These are phyloP conservation scores for Xanthoconium stramineum DNA, from an alignment of 768 basidiomycete species.

Conservation along the genomic window DNA sequence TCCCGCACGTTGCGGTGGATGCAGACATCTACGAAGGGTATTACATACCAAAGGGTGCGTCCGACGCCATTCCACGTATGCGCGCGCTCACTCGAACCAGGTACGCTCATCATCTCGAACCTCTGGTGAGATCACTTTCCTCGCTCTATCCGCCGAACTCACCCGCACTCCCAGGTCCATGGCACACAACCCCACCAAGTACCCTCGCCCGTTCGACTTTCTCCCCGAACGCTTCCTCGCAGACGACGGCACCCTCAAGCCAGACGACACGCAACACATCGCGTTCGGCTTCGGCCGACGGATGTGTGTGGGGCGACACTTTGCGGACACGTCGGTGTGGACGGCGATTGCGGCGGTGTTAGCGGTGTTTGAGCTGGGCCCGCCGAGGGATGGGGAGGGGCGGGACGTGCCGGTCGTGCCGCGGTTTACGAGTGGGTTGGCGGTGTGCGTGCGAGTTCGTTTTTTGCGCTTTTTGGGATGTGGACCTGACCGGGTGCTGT, in stretches of 20 bases:
- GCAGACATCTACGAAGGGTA: conserved; percentile 44
- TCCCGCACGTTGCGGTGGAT: conserved; percentile 31
- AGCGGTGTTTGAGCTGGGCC: conserved; percentile 11
- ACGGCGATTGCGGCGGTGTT: conserved; percentile 11
- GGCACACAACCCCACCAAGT: conserved; percentile 27
- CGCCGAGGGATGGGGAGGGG: conserved; percentile 4
- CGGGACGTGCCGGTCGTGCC: conserved; percentile 15
- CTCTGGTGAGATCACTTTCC: conserved; percentile 4
- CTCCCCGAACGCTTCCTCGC: conserved; percentile 40
- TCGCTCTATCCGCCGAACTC: not conserved
- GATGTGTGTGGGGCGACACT: conserved; percentile 22
- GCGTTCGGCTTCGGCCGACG: conserved; percentile 27
- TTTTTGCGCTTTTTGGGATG: not conserved
- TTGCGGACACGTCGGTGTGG: conserved; percentile 22
- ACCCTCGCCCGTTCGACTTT: conserved; percentile 36
- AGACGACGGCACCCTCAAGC: conserved; percentile 12
- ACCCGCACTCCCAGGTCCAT: conserved; percentile 8
- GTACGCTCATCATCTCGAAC: conserved; percentile 8
- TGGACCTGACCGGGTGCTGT: not conserved
- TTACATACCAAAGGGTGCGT: conserved; percentile 42
- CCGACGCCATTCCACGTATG: not conserved
- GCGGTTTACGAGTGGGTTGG: conserved; percentile 11
- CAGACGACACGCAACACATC: conserved; percentile 10
- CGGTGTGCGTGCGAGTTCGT: not conserved
- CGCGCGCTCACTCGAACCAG: not conserved